Evolutionary conservation across 345 rosid species (phyloP).

Genomic region (Eucalyptus decipiens): DNA sequence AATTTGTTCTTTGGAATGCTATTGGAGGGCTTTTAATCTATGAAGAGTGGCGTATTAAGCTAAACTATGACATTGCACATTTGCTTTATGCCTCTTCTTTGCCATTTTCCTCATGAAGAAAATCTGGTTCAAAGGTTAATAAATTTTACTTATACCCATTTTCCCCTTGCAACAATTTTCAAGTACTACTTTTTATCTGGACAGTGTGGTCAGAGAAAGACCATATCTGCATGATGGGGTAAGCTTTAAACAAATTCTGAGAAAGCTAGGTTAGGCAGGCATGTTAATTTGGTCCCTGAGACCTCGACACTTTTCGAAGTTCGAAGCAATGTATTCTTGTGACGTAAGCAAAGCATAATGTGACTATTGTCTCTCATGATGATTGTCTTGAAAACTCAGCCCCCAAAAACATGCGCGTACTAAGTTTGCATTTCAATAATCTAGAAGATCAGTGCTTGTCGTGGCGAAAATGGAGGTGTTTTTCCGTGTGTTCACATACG

Average conservation of each 20-base stretch:
- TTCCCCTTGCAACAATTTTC: neutral
- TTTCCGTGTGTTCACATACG: neutral
- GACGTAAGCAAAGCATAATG: constrained; percentile 8
- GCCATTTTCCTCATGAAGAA: neutral
- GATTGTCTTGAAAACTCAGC: neutral
- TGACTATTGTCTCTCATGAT: neutral
- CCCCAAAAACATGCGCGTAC: neutral
- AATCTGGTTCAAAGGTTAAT: neutral
- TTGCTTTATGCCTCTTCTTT: neutral
- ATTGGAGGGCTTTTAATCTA: neutral
- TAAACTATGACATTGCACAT: neutral
- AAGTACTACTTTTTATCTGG: neutral
- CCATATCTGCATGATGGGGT: neutral
- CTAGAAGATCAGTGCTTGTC: neutral
- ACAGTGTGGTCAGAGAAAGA: neutral
- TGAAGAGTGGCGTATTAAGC: neutral
- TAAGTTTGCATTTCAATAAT: neutral
- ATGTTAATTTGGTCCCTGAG: neutral
- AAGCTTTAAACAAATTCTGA: neutral
- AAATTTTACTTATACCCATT: neutral
- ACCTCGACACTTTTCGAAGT: neutral
- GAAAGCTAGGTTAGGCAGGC: neutral
- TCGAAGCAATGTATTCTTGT: neutral
- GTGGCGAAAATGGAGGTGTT: neutral
- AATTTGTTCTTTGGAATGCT: neutral